Evolutionary conservation across 352 stramenopile genomes (phyloP).

Genomic region (Globisporangium perplexum): DNA sequence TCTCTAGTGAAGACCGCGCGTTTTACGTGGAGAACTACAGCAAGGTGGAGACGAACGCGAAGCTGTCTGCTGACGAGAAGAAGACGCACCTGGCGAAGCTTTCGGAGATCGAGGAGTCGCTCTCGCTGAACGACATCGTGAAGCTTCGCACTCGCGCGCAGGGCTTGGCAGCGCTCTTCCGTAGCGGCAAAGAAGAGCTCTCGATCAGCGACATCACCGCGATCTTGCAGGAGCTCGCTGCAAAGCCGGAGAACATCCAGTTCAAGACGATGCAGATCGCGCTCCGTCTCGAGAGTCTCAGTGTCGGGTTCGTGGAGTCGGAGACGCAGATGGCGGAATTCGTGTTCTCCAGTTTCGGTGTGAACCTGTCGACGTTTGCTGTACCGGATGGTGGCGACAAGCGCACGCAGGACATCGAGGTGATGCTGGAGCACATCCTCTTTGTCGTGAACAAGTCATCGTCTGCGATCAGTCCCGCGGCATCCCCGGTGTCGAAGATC

Average conservation of each 20-base stretch:
- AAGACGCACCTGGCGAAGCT: constrained; percentile 31
- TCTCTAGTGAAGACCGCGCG: constrained; percentile 32
- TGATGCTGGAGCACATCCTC: constrained; percentile 39
- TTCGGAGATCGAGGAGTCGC: constrained; percentile 25
- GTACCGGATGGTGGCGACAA: constrained; percentile 39
- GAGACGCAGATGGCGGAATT: constrained; percentile 40
- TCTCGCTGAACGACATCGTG: constrained; percentile 46
- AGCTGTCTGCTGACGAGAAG: constrained; percentile 36
- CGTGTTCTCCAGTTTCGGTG: constrained; percentile 40
- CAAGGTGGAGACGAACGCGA: constrained; percentile 38
- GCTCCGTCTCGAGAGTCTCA: constrained; percentile 50
- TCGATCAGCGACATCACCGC: constrained; percentile 31
- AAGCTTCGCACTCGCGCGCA: constrained; percentile 32
- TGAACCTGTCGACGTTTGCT: constrained; percentile 35
- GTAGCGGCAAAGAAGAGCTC: constrained; percentile 27
- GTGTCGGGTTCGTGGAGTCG: constrained; percentile 37
- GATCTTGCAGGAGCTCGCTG: constrained; percentile 34
- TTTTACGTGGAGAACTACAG: constrained; percentile 53
- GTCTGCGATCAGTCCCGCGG: constrained; percentile 21
- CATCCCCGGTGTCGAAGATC: constrained; percentile 38
- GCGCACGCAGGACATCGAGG: constrained; percentile 40
- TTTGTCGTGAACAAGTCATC: constrained; percentile 44
- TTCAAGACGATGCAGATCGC: constrained; percentile 50
- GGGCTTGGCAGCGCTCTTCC: constrained; percentile 38
- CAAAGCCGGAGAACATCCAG: constrained; percentile 41